A percentile compares a stretch with the other conserved stretches of the same genome.
Conservation (phyloP, 179 eudicot species). For the Beta lomatogona region DNA sequence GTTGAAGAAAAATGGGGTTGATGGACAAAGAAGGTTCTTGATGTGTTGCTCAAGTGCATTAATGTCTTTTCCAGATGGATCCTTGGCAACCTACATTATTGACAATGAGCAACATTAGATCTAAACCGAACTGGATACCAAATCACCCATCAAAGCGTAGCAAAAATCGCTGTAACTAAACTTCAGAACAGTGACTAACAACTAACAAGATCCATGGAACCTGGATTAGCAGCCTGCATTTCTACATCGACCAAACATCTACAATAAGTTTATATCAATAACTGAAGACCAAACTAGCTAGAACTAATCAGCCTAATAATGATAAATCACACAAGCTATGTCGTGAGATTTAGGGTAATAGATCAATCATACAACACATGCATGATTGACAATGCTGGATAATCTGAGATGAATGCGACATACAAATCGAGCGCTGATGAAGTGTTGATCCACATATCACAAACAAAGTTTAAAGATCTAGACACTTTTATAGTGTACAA, state of each 20-base stretch:
- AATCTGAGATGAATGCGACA: background rate
- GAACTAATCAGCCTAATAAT: background rate
- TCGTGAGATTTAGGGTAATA: background rate
- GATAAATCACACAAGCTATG: background rate
- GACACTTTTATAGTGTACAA: background rate
- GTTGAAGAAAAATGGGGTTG: slow-evolving; percentile 87
- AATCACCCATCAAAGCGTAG: background rate
- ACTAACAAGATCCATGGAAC: background rate
- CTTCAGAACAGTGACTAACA: background rate
- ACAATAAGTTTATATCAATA: background rate
- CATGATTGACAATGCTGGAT: background rate
- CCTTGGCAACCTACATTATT: slow-evolving; percentile 75
- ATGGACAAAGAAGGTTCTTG: slow-evolving; percentile 74
- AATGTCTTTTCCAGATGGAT: slow-evolving; percentile 79
- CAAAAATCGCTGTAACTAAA: background rate
- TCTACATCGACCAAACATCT: background rate
- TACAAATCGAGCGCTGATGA: background rate
- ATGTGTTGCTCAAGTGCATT: slow-evolving; percentile 88
- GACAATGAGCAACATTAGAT: background rate
- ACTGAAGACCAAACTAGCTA: background rate
- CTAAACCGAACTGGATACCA: background rate
- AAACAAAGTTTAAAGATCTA: background rate
- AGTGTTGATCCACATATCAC: background rate
- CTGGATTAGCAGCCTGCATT: background rate
- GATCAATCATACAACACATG: background rate